A percentile compares a stretch with the other conserved stretches of the same genome.
phyloP scores from a whole-genome alignment of 345 rosid genomes.

The Clarkia xantiana region DNA sequence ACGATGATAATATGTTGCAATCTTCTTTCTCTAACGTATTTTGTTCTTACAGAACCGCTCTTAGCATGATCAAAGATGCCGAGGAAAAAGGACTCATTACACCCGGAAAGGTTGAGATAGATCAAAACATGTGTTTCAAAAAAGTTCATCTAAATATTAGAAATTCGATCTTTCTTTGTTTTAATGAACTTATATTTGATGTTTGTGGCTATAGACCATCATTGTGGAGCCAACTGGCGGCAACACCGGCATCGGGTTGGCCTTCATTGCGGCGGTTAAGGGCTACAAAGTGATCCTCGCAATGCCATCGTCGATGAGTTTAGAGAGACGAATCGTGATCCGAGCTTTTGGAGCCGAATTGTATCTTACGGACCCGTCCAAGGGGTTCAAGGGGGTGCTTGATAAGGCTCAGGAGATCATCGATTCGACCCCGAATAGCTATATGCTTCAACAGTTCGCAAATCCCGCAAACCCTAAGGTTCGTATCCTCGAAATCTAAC shows the following conservation, averaged over 20 bases:
- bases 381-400: conserved; percentile 24
- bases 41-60: conserved; percentile 44
- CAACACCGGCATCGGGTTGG: conserved; percentile 70
- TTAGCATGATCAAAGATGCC: conserved; percentile 82
- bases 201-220: conserved; percentile 22
- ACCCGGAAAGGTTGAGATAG: conserved; percentile 53
- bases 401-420: conserved; percentile 44
- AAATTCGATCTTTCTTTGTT: no score
- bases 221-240: conserved; percentile 53
- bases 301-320: conserved; percentile 43
- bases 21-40: background rate
- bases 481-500: background rate
- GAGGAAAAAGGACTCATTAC: conserved; percentile 58
- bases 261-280: conserved; percentile 46
- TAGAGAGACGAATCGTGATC: conserved; percentile 51
- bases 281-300: conserved; percentile 46
- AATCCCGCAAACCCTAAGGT: conserved; percentile 73
- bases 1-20: background rate
- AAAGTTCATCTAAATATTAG: no score
- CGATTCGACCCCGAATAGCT: conserved; percentile 39
- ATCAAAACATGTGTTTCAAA: no score
- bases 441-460: conserved; percentile 26
- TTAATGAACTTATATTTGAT: conserved; percentile 1
- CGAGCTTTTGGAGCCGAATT: conserved; percentile 70
- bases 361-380: conserved; percentile 29